These are phyloP conservation scores for Amanita subjunquillea DNA, from an alignment of 768 basidiomycete genomes.

Conservation along the genomic window DNA sequence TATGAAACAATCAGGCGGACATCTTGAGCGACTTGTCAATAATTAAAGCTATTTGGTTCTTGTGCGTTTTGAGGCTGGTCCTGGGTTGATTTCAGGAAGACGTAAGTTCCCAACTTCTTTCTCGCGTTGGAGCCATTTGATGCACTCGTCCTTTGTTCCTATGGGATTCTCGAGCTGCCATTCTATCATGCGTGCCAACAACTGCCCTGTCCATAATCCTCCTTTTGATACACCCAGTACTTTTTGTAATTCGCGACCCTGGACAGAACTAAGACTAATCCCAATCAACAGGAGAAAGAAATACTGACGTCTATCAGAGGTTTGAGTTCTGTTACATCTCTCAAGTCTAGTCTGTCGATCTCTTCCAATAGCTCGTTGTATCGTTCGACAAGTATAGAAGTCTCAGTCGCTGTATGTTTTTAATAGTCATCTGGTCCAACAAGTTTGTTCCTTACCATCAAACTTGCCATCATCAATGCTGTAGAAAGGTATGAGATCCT, in stretches of 20 bases:
- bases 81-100: slow-evolving; percentile 13
- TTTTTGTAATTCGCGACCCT: slow-evolving; percentile 65
- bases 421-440: background rate
- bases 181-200: slow-evolving; percentile 56
- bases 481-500: slow-evolving; percentile 55
- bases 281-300: background rate
- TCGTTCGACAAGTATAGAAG: slow-evolving; percentile 34
- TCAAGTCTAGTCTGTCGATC: slow-evolving; percentile 54
- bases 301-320: slow-evolving; percentile 68
- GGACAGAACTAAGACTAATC: slow-evolving; percentile 3
- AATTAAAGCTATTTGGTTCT: slow-evolving; percentile 22
- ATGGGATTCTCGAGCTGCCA: slow-evolving; percentile 83
- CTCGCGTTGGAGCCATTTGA: slow-evolving; percentile 56
- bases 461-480: slow-evolving; percentile 27
- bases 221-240: slow-evolving; percentile 43
- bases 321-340: slow-evolving; percentile 51
- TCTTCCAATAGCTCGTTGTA: slow-evolving; percentile 61
- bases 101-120: slow-evolving; percentile 34
- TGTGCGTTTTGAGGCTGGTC: slow-evolving; percentile 27
- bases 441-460: slow-evolving; percentile 26
- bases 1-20: background rate
- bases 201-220: slow-evolving; percentile 61
- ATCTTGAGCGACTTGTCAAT: background rate
- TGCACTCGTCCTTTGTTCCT: slow-evolving; percentile 56
- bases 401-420: slow-evolving; percentile 26